These are phyloP conservation scores for Auriscalpium orientale DNA, from an alignment of 768 basidiomycete species.

Conservation along the genomic window DNA sequence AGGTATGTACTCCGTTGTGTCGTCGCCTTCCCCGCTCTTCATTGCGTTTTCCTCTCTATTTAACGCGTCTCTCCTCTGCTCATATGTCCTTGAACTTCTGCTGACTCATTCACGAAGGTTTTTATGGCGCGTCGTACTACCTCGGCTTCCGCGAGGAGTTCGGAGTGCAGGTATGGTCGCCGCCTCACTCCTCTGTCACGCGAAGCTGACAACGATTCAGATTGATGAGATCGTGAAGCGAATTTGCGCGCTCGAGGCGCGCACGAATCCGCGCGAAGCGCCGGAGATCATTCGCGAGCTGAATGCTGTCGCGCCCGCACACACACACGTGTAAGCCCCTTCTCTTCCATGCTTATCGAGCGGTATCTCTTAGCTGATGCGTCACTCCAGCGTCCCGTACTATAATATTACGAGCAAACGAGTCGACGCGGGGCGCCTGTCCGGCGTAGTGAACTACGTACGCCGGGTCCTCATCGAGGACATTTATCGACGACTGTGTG, in stretches of 20 bases:
- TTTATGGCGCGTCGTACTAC: constrained; percentile 54
- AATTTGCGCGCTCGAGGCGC: constrained; percentile 43
- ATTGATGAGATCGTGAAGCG: constrained; percentile 39
- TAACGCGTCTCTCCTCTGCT: no score
- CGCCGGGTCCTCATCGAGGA: constrained; percentile 50
- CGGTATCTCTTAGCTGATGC: neutral
- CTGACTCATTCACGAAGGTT: constrained; percentile 27
- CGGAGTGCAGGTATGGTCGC: constrained; percentile 32
- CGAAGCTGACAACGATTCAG: constrained; percentile 14
- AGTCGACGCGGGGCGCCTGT: constrained; percentile 25
- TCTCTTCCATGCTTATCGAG: neutral
- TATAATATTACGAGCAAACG: constrained; percentile 45
- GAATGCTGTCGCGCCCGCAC: constrained; percentile 27
- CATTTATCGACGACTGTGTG: constrained; percentile 53
- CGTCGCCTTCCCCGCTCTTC: neutral
- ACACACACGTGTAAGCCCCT: constrained; percentile 49
- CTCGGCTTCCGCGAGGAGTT: constrained; percentile 60
- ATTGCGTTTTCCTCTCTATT: neutral
- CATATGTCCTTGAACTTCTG: no score
- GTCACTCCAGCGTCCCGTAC: constrained; percentile 42
- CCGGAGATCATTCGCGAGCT: constrained; percentile 33
- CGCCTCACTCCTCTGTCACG: neutral
- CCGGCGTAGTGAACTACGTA: constrained; percentile 32
- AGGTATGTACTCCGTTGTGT: constrained; percentile 40
- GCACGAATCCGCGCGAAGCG: constrained; percentile 28